These are phyloP conservation scores for Diospyros lotus DNA, from an alignment of 148 eudicot genomes.

Conservation along the genomic window DNA sequence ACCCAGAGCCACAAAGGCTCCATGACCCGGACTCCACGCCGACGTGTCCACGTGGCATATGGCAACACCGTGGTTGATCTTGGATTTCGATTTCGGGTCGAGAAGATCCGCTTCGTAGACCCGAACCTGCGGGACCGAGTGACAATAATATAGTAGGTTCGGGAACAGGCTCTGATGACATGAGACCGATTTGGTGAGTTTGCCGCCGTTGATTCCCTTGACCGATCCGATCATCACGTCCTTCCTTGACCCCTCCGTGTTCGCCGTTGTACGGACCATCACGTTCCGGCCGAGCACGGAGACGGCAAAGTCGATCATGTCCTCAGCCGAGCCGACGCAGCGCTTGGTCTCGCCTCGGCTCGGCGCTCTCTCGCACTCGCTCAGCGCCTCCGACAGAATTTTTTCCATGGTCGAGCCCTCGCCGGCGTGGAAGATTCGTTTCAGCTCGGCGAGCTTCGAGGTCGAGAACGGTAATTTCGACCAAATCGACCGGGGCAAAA, in stretches of 20 bases:
- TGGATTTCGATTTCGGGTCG: conserved; percentile 42
- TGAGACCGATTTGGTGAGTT: conserved; percentile 75
- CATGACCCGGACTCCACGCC: conserved; percentile 74
- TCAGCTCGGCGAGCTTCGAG: conserved; percentile 23
- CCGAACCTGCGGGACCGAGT: conserved; percentile 86
- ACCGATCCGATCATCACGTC: conserved; percentile 61
- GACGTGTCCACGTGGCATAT: conserved; percentile 90
- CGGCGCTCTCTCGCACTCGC: conserved; percentile 67
- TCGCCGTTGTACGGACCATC: conserved; percentile 56
- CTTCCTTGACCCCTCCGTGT: conserved; percentile 51
- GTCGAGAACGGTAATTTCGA: conserved; percentile 67
- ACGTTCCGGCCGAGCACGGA: conserved; percentile 58
- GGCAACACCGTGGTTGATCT: conserved; percentile 70
- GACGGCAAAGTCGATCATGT: conserved; percentile 78
- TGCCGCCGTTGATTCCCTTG: conserved; percentile 61
- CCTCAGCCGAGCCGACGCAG: conserved; percentile 75
- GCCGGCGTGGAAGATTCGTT: conserved; percentile 35
- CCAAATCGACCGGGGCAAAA: conserved; percentile 63
- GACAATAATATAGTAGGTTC: conserved; percentile 78
- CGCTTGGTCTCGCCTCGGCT: conserved; percentile 74
- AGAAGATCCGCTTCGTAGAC: conserved; percentile 70
- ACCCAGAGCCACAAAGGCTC: conserved; percentile 76
- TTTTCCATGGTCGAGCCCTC: conserved; percentile 39
- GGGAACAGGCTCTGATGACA: conserved; percentile 94
- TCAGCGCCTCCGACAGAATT: conserved; percentile 39